Conservation (phyloP, 2,329 filamentous ascomycete genomes). For the Atkinsonella texensis region DNA sequence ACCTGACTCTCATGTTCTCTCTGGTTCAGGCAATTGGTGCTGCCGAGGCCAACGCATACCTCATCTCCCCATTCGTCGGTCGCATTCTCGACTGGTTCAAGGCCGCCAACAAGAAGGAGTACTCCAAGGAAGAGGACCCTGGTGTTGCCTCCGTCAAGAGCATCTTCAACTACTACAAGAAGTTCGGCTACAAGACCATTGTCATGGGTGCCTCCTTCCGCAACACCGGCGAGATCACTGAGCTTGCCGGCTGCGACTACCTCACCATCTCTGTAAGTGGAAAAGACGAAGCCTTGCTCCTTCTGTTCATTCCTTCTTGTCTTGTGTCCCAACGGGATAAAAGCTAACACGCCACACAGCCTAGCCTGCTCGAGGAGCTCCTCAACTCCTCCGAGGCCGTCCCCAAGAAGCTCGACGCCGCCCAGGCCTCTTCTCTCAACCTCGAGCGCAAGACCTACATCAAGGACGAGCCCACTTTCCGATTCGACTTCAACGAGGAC, state of each 20-base stretch:
- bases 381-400: constrained; percentile 71
- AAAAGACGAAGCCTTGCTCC: background rate
- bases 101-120: constrained; percentile 88
- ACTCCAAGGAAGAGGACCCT: constrained; percentile 79
- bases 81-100: constrained; percentile 99
- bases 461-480: constrained; percentile 79
- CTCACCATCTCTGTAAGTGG: constrained; percentile 79
- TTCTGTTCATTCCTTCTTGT: too few species aligned
- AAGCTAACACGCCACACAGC: constrained; percentile 34
- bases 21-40: constrained; percentile 86
- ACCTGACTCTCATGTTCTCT: constrained; percentile 99
- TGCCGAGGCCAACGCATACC: constrained; percentile 88
- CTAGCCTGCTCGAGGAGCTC: constrained; percentile 87
- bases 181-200: constrained; percentile 96
- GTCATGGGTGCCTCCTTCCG: constrained; percentile 99
- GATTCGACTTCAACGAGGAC: constrained; percentile 99
- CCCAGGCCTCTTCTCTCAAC: constrained; percentile 52
- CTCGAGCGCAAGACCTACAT: constrained; percentile 88
- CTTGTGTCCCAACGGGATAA: background rate
- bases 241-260: constrained; percentile 97
- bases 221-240: constrained; percentile 90
- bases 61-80: constrained; percentile 98
- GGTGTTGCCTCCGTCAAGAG: constrained; percentile 85
- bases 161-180: constrained; percentile 99
- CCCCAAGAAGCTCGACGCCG: constrained; percentile 82